Evolutionary conservation across 192 early-diverging fungal species (phyloP).

Genomic region (Coemansia sp.): DNA sequence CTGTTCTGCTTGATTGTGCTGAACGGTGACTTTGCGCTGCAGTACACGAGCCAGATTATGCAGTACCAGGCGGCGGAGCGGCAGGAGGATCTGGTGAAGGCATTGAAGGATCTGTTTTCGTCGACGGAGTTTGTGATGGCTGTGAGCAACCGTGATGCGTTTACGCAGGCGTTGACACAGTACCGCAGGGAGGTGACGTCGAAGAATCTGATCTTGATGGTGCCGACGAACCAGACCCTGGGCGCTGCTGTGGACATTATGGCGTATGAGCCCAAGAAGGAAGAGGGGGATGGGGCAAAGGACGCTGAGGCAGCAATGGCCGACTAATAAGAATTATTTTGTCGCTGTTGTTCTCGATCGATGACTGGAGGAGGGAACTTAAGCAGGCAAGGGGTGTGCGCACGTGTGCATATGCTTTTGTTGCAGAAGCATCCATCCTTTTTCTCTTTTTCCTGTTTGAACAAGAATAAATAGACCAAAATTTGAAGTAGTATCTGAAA

Average conservation of each 20-base stretch:
- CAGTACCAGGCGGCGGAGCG: slow-evolving; percentile 51
- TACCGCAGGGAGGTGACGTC: slow-evolving; percentile 39
- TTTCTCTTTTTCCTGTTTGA: background rate
- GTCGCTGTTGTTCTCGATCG: background rate
- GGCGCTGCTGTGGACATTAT: slow-evolving; percentile 42
- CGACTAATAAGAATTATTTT: slow-evolving; percentile 12
- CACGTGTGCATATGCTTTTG: no score
- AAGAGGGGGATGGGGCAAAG: slow-evolving; percentile 1
- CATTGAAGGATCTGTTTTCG: slow-evolving; percentile 40
- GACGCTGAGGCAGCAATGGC: slow-evolving; percentile 35
- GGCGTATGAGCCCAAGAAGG: background rate
- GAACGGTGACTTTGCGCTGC: slow-evolving; percentile 59
- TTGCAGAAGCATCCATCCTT: no score
- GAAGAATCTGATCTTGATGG: slow-evolving; percentile 52
- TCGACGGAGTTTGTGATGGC: slow-evolving; percentile 34
- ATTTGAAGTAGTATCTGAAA: no score
- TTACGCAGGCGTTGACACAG: slow-evolving; percentile 42
- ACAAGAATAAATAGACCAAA: no score
- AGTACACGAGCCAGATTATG: slow-evolving; percentile 41
- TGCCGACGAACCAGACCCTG: slow-evolving; percentile 49
- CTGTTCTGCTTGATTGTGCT: slow-evolving; percentile 76
- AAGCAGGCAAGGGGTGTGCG: no score
- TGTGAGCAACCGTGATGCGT: slow-evolving; percentile 35
- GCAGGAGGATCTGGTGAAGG: slow-evolving; percentile 39
- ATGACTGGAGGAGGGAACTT: no score